Base-by-base conservation (phyloP, 1,284 basidiomycete species). In the Ceratobasidium sp. region DNA sequence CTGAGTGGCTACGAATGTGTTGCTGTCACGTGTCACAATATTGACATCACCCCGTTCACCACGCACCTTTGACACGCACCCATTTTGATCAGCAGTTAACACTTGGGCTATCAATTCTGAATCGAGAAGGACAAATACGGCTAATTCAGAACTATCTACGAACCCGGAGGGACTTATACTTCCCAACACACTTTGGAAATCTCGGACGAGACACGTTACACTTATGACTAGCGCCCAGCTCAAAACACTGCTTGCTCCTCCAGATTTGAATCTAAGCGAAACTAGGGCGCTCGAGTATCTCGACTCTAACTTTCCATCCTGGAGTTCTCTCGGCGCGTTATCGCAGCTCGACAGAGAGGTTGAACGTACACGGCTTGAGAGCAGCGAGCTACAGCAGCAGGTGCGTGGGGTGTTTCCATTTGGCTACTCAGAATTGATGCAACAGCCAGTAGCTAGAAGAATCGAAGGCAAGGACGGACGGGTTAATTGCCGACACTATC, bases 291-390 rank as follows among this genome's bases (percentile, higher is more conserved):
- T 75, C 10, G 70, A 78, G 23, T 74, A 73, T 55, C 64, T 78
- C 1, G 27, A 74, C 30, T 78, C 77, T 18, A 65, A 78, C 44
- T 78, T 78, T 57, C 46, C 65, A 18, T 60, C 77, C 4, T 78
- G 77, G 77, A 65, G 66, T 48, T 75, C 70, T 27, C 54, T 78
- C 6, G 67, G 67, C 14, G 23, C 48, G n/a, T 30, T 78, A 38
- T 66, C 71, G 7, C 46, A 62, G 4, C 44, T 78, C 27, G 70
- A 78, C 18, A 64, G 44, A 7, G 77, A 73, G 30, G 70, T 69
- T 46, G 50, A 75, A 44, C 77, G 71, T 33, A 68, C 77, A 1
- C 54, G 54, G 8, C 12, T 68, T 46, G 77, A 78, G 44, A 69
- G 50, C 18, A n/a, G 35, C 41, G 65, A 73, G 44, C 30, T 78